Base-by-base conservation (phyloP, 1,284 basidiomycete genomes). In the Hortiboletus rubellus region DNA sequence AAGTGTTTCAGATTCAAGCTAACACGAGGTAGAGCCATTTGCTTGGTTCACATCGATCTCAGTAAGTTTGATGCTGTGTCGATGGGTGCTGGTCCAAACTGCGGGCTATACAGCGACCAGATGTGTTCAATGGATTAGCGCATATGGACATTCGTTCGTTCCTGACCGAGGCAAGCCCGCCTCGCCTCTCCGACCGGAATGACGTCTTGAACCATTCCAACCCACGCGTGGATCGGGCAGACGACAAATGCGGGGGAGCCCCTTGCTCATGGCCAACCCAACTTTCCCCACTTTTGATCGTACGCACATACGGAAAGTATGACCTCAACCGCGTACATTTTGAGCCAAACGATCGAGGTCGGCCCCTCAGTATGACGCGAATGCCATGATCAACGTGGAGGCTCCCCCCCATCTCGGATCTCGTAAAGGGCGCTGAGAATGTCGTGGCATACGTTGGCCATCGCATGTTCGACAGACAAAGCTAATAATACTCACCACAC, bases 401-500 rank as follows among this genome's bases (percentile, higher is more conserved):
- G 37, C 33, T 30, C 22, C 22, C 14, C 50, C 14, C 51, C 43
- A 50, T 58, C 54, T 50, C 40, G 24, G 54, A 63, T 62, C 57
- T 66, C 52, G 27, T 47, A 38, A 42, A 50, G 30, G 53, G 40
- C 22, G n/a, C n/a, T 50, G 36, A 47, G 46, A 17, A 5, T n/a
- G 31, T 40, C 65, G 34, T 52, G 27, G 49, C 66, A 48, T 67
- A 60, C 44, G 27, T 49, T 57, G 43, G 36, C 22, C 22, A 22
- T 57, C 56, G 67, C 67, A 62, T 55, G 63, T 66, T 53, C 42
- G 27, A 5, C 27, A 18, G 46, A 49, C 42, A 50, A 52, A 41
- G 37, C 45, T 36, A 52, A 7, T 34, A 14, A 38, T 38, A 38
- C n/a, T 7, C 37, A n/a, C 52, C 46, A 47, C 57, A 50, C 24